Percentiles rank a stretch among this genome's conserved stretches.
phyloP scores from a whole-genome alignment of 192 early-diverging fungal genomes.

The Obelidium mucronatum region DNA sequence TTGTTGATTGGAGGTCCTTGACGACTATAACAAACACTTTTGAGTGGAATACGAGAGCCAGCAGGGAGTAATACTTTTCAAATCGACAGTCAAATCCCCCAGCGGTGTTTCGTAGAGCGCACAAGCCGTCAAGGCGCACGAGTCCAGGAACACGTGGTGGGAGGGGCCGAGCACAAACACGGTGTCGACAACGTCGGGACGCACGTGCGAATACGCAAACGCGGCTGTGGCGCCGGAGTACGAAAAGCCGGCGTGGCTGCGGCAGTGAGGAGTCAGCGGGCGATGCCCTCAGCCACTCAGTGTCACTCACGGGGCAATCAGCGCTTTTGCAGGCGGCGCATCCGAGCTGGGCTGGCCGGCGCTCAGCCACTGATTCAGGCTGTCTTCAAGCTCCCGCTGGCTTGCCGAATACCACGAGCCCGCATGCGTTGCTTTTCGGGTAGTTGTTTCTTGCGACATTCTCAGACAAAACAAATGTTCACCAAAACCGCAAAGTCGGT shows the following conservation, averaged over 20 bases:
- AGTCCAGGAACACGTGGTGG: slow-evolving; percentile 84
- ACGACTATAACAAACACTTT: slow-evolving; percentile 57
- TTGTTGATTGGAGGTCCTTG: slow-evolving; percentile 67
- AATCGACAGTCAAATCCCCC: slow-evolving; percentile 80
- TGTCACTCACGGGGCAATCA: slow-evolving; percentile 79
- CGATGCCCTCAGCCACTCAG: background rate
- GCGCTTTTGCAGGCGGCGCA: slow-evolving; percentile 59
- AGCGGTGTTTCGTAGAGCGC: slow-evolving; percentile 84
- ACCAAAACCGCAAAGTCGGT: slow-evolving; percentile 55
- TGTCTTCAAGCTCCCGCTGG: slow-evolving; percentile 46
- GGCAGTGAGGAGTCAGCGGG: background rate
- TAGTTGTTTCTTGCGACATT: background rate
- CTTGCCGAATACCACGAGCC: slow-evolving; percentile 56
- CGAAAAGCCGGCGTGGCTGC: slow-evolving; percentile 89
- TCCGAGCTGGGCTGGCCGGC: slow-evolving; percentile 44
- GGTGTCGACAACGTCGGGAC: slow-evolving; percentile 58
- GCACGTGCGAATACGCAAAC: slow-evolving; percentile 82
- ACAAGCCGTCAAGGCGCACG: slow-evolving; percentile 81
- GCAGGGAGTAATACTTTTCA: slow-evolving; percentile 64
- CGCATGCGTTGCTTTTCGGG: slow-evolving; percentile 50
- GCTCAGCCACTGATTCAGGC: slow-evolving; percentile 62
- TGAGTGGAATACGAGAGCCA: background rate
- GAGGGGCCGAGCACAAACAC: slow-evolving; percentile 95
- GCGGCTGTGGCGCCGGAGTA: slow-evolving; percentile 93
- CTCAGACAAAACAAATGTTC: slow-evolving; percentile 3